Evolutionary conservation across 1,139 yeast genomes (phyloP).

Genomic region (Geotrichum fermentans): DNA sequence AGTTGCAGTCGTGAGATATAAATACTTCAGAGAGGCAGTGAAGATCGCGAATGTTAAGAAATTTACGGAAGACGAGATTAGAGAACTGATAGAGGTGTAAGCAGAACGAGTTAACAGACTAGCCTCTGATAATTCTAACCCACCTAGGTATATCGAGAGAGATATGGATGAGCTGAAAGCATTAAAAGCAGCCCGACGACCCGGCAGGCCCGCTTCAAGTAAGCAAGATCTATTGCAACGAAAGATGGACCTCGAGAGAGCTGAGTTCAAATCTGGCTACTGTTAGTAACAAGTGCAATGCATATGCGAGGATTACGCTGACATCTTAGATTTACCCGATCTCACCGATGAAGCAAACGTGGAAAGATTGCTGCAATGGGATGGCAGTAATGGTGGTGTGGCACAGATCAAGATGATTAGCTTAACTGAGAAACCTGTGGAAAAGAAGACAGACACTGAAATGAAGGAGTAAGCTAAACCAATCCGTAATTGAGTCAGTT

Average conservation of each 20-base stretch:
- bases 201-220: constrained; percentile 78
- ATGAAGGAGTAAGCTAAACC: constrained; percentile 9
- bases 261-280: constrained; percentile 66
- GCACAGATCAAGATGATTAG: constrained; percentile 48
- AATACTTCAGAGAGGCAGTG: constrained; percentile 62
- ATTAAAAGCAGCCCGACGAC: constrained; percentile 59
- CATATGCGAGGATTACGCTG: background rate
- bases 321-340: constrained; percentile 50
- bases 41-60: constrained; percentile 41
- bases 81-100: constrained; percentile 51
- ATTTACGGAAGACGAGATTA: constrained; percentile 55
- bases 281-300: constrained; percentile 23
- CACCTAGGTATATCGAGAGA: constrained; percentile 49
- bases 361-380: constrained; percentile 61
- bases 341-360: constrained; percentile 59
- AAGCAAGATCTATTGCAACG: constrained; percentile 65
- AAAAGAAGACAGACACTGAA: constrained; percentile 1
- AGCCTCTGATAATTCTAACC: background rate
- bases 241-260: constrained; percentile 54
- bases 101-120: constrained; percentile 5
- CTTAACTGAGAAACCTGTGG: constrained; percentile 7
- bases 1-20: constrained; percentile 43
- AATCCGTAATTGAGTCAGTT: too few relatives aligned
- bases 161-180: constrained; percentile 66
- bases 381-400: constrained; percentile 77